These are phyloP conservation scores for Paracoccidioides lutzii DNA, from an alignment of 2,329 filamentous ascomycete genomes.

Conservation along the genomic window DNA sequence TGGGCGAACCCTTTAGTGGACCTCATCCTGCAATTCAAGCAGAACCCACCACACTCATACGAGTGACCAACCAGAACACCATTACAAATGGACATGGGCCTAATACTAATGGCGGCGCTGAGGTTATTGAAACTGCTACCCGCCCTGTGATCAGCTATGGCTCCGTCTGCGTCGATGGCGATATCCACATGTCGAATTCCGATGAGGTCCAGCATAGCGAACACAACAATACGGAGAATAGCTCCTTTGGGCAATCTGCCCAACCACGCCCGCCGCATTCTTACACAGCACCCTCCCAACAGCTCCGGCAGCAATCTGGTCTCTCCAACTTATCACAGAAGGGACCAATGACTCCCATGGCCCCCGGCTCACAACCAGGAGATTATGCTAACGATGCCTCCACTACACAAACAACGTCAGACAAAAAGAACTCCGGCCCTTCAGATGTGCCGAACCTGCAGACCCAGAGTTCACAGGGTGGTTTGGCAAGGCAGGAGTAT, in stretches of 20 bases:
- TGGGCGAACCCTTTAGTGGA: constrained; percentile 52
- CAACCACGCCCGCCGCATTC: constrained; percentile 36
- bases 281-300: constrained; percentile 35
- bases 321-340: constrained; percentile 37
- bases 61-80: constrained; percentile 17
- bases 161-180: constrained; percentile 39
- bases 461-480: constrained; percentile 44
- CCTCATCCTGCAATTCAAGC: constrained; percentile 43
- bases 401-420: constrained; percentile 66
- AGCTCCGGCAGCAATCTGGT: constrained; percentile 33
- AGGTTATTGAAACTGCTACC: constrained; percentile 21
- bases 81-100: constrained; percentile 47
- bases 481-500: constrained; percentile 31
- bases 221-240: constrained; percentile 33
- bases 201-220: constrained; percentile 30
- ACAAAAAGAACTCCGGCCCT: constrained; percentile 67
- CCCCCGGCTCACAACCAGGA: constrained; percentile 43
- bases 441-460: constrained; percentile 56
- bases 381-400: constrained; percentile 77
- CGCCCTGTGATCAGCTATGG: constrained; percentile 43
- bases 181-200: constrained; percentile 49
- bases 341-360: constrained; percentile 45
- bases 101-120: constrained; percentile 26
- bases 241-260: constrained; percentile 39
- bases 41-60: constrained; percentile 32